phyloP scores from a whole-genome alignment of 2,329 filamentous ascomycete genomes.

The Colletotrichum tabaci region DNA sequence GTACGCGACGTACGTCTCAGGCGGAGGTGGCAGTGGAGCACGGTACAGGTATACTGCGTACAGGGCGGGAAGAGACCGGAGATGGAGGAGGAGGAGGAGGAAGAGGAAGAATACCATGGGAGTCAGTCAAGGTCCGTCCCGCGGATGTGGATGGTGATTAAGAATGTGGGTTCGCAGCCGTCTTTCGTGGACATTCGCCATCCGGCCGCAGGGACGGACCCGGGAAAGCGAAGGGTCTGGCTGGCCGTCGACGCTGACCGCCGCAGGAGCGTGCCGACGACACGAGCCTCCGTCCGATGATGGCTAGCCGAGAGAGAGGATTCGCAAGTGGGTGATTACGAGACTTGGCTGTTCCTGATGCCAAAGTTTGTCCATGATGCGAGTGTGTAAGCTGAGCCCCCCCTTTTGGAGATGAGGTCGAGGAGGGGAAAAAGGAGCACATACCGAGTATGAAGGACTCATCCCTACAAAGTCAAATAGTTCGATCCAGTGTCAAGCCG shows the following conservation, averaged over 20 bases:
- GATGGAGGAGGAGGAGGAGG: background rate
- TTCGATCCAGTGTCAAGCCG: background rate
- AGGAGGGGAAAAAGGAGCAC: background rate
- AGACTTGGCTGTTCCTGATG: constrained; percentile 11
- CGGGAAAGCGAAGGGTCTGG: background rate
- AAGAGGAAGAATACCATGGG: constrained; percentile 12
- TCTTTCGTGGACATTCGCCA: constrained; percentile 8
- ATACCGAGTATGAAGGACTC: background rate
- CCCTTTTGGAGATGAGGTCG: background rate
- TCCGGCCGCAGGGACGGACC: constrained; percentile 24
- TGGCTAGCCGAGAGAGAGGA: background rate
- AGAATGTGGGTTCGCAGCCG: background rate
- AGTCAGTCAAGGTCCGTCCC: background rate
- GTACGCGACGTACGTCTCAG: constrained; percentile 16
- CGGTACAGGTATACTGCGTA: no score
- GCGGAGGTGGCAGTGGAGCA: background rate
- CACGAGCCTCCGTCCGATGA: constrained; percentile 18
- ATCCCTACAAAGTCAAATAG: background rate
- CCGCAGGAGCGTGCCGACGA: constrained; percentile 2
- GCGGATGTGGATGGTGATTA: constrained; percentile 9
- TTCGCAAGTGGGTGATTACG: constrained; percentile 12
- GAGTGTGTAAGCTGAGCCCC: background rate
- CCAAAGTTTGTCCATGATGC: background rate
- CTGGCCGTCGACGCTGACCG: constrained; percentile 31
- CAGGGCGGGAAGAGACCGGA: background rate